These are phyloP conservation scores for Zalerion maritima DNA, from an alignment of 495 filamentous ascomycete species.

Conservation along the genomic window DNA sequence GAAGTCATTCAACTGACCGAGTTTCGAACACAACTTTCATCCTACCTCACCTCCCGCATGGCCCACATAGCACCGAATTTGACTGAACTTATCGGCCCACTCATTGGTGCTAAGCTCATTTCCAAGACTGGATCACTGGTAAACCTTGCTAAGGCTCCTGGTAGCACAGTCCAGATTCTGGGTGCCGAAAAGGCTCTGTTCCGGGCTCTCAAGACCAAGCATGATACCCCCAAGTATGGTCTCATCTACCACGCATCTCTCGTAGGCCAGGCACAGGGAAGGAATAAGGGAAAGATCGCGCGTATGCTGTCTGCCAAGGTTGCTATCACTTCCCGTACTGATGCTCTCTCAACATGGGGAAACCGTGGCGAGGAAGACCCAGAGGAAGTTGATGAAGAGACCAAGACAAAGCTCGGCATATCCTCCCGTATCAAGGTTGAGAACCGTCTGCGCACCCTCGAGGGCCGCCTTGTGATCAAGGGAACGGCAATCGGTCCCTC, in stretches of 20 bases:
- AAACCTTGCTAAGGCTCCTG: constrained; percentile 92
- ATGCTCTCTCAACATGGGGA: constrained; percentile 73
- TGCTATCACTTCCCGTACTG: constrained; percentile 81
- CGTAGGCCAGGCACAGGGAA: constrained; percentile 88
- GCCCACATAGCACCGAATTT: constrained; percentile 92
- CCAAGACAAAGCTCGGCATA: constrained; percentile 62
- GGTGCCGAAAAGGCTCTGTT: constrained; percentile 98
- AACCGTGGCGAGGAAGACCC: constrained; percentile 42
- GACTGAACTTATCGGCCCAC: constrained; percentile 81
- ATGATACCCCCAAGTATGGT: constrained; percentile 98
- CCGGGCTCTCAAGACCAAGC: constrained; percentile 96
- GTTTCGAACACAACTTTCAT: constrained; percentile 73
- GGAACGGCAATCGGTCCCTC: constrained; percentile 64
- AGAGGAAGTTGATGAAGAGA: constrained; percentile 69
- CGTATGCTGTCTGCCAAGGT: constrained; percentile 89
- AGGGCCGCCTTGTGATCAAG: constrained; percentile 70
- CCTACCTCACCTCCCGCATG: constrained; percentile 88
- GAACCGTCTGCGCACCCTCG: constrained; percentile 65
- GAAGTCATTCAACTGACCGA: constrained; percentile 85
- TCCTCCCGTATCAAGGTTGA: constrained; percentile 66
- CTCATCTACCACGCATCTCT: constrained; percentile 96
- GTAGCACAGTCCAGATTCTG: constrained; percentile 92
- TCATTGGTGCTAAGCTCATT: constrained; percentile 91
- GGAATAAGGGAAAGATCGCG: constrained; percentile 99
- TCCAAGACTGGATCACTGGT: constrained; percentile 89